Evolutionary conservation across 73 alveolate species (phyloP).

Genomic region (Urostyla sp.): DNA sequence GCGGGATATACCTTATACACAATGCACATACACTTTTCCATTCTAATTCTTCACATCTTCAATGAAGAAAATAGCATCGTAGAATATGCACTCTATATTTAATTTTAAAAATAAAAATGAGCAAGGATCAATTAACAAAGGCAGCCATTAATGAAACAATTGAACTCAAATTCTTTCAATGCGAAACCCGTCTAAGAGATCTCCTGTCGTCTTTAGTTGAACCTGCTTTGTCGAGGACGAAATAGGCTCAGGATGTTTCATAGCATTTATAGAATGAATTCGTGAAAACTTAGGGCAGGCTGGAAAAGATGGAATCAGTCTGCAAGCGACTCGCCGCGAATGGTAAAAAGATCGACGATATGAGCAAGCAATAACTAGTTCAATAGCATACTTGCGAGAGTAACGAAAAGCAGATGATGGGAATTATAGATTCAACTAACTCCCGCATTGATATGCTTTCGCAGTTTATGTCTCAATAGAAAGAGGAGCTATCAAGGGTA

Average conservation of each 20-base stretch:
- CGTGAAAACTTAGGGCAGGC: background rate
- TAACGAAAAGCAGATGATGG: background rate
- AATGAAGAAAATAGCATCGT: slow-evolving; percentile 77
- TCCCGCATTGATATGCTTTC: background rate
- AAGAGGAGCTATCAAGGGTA: background rate
- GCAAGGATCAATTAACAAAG: too few relatives aligned
- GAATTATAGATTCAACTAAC: background rate
- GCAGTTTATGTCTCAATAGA: background rate
- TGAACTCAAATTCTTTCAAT: slow-evolving; percentile 23
- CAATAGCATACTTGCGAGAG: background rate
- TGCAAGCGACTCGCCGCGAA: slow-evolving; percentile 1
- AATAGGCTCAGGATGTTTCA: background rate
- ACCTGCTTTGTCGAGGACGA: slow-evolving; percentile 23
- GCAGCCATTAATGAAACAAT: slow-evolving; percentile 40
- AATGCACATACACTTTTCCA: slow-evolving; percentile 91
- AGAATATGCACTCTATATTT: slow-evolving; percentile 86
- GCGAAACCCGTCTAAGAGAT: slow-evolving; percentile 42
- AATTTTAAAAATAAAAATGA: too few relatives aligned
- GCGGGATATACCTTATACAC: slow-evolving; percentile 92
- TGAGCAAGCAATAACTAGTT: background rate
- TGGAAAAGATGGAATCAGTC: slow-evolving; percentile 1
- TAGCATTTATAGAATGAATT: slow-evolving; percentile 4
- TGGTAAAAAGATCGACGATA: background rate
- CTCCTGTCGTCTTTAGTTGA: slow-evolving; percentile 13
- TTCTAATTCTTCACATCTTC: slow-evolving; percentile 69